phyloP scores from a whole-genome alignment of 2,329 filamentous ascomycete genomes.

The Phyllosticta citrichinensis region DNA sequence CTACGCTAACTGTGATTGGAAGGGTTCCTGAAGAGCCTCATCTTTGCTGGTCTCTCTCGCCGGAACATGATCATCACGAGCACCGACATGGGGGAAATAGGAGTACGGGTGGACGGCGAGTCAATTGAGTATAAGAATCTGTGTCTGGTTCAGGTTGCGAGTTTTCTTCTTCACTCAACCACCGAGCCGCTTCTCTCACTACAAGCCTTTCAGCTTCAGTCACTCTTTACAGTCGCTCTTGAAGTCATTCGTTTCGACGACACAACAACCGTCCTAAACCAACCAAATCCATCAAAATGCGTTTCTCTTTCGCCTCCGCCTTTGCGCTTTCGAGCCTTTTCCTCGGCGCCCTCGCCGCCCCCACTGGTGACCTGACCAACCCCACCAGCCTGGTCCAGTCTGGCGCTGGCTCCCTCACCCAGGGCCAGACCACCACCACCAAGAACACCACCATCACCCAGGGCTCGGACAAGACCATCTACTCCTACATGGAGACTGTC shows the following conservation, averaged over 20 bases:
- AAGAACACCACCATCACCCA: constrained; percentile 7
- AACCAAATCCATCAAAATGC: constrained; percentile 9
- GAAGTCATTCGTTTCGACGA: constrained; percentile 6
- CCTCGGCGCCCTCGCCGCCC: constrained; percentile 9
- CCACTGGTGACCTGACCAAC: constrained; percentile 1
- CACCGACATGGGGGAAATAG: neutral
- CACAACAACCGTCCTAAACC: neutral
- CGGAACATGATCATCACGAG: constrained; percentile 1
- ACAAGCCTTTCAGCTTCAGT: constrained; percentile 10
- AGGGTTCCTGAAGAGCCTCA: constrained; percentile 9
- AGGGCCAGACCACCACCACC: neutral
- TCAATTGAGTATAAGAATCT: constrained; percentile 9
- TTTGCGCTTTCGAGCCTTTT: constrained; percentile 10
- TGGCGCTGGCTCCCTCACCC: neutral
- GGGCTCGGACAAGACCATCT: constrained; percentile 4
- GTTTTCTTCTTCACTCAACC: constrained; percentile 6
- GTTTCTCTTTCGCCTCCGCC: constrained; percentile 9
- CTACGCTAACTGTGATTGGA: neutral
- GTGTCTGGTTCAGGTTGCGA: neutral
- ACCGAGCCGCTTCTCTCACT: constrained; percentile 9
- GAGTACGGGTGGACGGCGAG: constrained; percentile 1
- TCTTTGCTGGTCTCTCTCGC: constrained; percentile 1
- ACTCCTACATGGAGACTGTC: constrained; percentile 5
- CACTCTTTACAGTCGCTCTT: constrained; percentile 6
- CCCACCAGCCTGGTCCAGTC: neutral